These are phyloP conservation scores for Aureobasidium musti DNA, from an alignment of 2,329 filamentous ascomycete genomes.

Conservation along the genomic window DNA sequence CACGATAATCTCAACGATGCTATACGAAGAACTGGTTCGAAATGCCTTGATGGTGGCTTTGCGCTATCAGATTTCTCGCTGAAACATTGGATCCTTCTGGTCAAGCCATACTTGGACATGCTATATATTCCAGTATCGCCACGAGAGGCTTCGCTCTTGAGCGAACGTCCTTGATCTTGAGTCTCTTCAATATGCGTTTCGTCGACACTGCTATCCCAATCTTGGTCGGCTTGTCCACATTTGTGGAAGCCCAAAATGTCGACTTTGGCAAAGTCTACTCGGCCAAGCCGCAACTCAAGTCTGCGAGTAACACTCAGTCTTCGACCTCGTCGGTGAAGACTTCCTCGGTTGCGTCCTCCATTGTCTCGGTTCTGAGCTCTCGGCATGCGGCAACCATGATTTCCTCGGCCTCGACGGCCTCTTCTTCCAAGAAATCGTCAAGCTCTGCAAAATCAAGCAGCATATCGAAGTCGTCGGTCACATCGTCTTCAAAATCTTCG, in stretches of 20 bases:
- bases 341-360: slow-evolving; percentile 23
- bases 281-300: slow-evolving; percentile 23
- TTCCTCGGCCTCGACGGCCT: neutral
- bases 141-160: neutral
- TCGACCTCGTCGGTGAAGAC: slow-evolving; percentile 14
- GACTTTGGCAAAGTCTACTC: slow-evolving; percentile 28
- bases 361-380: slow-evolving; percentile 26
- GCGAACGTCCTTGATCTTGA: neutral
- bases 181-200: slow-evolving; percentile 20
- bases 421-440: neutral
- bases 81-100: slow-evolving; percentile 8
- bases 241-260: slow-evolving; percentile 25
- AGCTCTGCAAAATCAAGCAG: neutral
- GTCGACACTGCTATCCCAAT: slow-evolving; percentile 18
- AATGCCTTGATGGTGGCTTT: neutral
- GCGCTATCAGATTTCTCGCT: slow-evolving; percentile 4
- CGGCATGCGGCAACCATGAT: slow-evolving; percentile 29
- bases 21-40: neutral
- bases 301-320: neutral
- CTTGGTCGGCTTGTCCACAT: slow-evolving; percentile 19
- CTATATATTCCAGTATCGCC: neutral
- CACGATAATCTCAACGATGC: neutral
- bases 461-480: neutral
- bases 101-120: neutral
- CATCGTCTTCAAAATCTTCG: neutral